Conservation (phyloP, 139 green algal genomes). For the Zygnema cylindricum region DNA sequence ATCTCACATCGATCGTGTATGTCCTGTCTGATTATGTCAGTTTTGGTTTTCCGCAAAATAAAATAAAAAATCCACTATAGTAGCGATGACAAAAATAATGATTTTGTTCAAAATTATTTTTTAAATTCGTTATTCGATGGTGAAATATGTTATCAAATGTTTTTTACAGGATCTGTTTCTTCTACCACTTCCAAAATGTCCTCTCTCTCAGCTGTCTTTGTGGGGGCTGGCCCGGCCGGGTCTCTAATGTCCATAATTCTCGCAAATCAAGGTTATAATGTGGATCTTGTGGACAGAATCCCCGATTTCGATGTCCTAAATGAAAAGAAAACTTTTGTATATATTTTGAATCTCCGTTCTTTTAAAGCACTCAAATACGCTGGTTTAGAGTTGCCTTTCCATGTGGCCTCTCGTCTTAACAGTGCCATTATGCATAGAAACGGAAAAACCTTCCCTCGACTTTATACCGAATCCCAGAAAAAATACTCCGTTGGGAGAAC, state of each 20-base stretch:
- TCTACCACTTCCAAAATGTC: too few species aligned
- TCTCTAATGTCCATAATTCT: slow-evolving; percentile 14
- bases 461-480: neutral
- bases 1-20: too few species aligned
- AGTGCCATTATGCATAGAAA: neutral
- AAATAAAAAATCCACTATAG: too few species aligned
- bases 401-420: neutral
- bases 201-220: neutral
- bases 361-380: neutral
- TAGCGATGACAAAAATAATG: too few species aligned
- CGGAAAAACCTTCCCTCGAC: neutral
- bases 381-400: neutral
- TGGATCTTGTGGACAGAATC: slow-evolving; percentile 9
- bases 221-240: slow-evolving; percentile 5
- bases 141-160: too few species aligned
- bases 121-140: too few species aligned
- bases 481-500: neutral
- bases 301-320: neutral
- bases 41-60: too few species aligned
- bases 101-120: too few species aligned
- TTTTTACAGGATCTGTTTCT: too few species aligned
- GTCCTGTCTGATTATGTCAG: too few species aligned
- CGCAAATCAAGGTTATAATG: slow-evolving; percentile 1
- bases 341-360: neutral
- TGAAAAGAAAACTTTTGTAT: slow-evolving; percentile 8